Conservation (phyloP, 805 yeast genomes). For the Yarrowia porcina region DNA sequence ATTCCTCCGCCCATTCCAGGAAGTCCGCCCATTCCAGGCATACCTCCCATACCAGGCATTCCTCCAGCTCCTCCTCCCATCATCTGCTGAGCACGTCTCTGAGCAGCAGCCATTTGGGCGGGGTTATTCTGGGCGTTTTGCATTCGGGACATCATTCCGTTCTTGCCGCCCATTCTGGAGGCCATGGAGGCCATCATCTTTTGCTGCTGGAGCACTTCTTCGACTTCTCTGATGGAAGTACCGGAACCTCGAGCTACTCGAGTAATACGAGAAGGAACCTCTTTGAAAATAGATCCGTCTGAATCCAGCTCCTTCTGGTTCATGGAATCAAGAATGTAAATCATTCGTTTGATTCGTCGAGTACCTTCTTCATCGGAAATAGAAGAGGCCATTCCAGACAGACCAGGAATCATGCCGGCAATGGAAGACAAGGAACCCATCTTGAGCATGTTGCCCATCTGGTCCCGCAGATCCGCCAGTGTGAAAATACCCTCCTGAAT, state of each 20-base stretch:
- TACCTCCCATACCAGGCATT: conserved; percentile 53
- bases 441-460: conserved; percentile 90
- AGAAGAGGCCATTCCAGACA: conserved; percentile 77
- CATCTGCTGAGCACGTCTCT: conserved; percentile 47
- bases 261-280: conserved; percentile 79
- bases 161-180: conserved; percentile 45
- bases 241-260: conserved; percentile 96
- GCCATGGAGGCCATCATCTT: conserved; percentile 87
- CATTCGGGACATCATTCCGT: conserved; percentile 50
- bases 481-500: conserved; percentile 94
- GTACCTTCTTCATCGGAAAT: conserved; percentile 91
- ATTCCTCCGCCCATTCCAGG: conserved; percentile 50
- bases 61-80: conserved; percentile 41
- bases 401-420: conserved; percentile 93
- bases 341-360: conserved; percentile 79
- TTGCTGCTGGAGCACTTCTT: conserved; percentile 85
- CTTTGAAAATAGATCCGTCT: conserved; percentile 76
- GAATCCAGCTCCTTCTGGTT: conserved; percentile 84
- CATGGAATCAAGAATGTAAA: conserved; percentile 93
- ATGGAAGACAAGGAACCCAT: conserved; percentile 96
- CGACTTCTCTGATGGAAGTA: conserved; percentile 86
- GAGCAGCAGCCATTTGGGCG: conserved; percentile 44
- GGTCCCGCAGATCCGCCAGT: conserved; percentile 84
- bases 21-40: conserved; percentile 52
- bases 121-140: conserved; percentile 41